Evolutionary conservation across 2,329 filamentous ascomycete genomes (phyloP), one percentile per base, ranked within the genome.

Genomic region (Paraphoma chrysanthemicola): DNA sequence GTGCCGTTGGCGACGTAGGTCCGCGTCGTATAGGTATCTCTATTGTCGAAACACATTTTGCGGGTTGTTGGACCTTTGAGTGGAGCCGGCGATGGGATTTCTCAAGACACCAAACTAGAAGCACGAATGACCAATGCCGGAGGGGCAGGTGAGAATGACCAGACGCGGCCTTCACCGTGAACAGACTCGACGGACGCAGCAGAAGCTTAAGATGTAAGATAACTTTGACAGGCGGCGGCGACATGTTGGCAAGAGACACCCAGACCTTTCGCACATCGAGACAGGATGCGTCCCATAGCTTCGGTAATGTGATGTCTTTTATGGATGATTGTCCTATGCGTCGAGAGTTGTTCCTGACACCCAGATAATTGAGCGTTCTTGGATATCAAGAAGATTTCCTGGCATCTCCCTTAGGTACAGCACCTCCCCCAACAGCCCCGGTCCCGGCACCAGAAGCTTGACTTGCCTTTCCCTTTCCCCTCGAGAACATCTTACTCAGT

Each of bases 401-500:
- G 29, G 23, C 38, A 30, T 50, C 48, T 31, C 44, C 55, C 59
- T 72, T 72, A 11, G 73, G 58, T 44, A 75, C 54, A 38, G 56
- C 71, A 17, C 73, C 72, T 11, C 65, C 73, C 28, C 70, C 70
- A 12, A 69, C 56, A 42, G 75, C 73, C 54, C 72, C 74, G 33
- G 67, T 78, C 43, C 67, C 74, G 47, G 67, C 77, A 53, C 52
- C 63, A 12, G 48, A 59, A 58, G 33, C 33, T 14, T 36, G 9
- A 14, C 9, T 64, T 12, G 53, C 58, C 50, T 64, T 64, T 47
- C 53, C 66, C 45, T 69, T 67, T 53, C 53, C 62, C 52, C 65
- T 76, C 33, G 72, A 60, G 58, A 84, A 79, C 9, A 81, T 14
- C 36, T 71, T 72, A 58, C 68, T 73, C 2, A 81, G 62, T 29